Evolutionary conservation across 1,284 basidiomycete species (phyloP).

Genomic region (Trametes hirsuta): DNA sequence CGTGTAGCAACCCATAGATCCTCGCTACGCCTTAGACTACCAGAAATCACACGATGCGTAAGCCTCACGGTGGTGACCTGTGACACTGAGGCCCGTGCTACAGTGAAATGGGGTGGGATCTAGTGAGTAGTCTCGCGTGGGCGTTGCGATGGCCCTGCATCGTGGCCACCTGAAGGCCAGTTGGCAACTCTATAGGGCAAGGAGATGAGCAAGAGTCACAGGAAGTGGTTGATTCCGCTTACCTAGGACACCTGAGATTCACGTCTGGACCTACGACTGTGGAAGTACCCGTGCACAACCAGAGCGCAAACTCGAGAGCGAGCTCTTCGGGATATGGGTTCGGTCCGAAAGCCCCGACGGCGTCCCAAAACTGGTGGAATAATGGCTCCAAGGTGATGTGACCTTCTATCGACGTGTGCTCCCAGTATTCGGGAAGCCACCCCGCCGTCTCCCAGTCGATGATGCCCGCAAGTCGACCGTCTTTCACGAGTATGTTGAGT

Average conservation of each 20-base stretch:
- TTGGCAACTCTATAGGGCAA: not conserved
- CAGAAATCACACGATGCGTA: no score
- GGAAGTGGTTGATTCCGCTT: not conserved
- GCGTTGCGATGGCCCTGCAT: no score
- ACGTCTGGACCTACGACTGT: not conserved
- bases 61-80: no score
- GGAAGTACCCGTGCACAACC: not conserved
- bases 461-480: conserved; percentile 21
- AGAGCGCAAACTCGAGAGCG: conserved; percentile 5
- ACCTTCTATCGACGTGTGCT: conserved; percentile 12
- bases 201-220: no score
- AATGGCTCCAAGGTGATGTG: not conserved
- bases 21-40: no score
- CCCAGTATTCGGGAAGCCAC: conserved; percentile 32
- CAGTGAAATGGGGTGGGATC: no score
- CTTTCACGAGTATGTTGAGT: conserved; percentile 23
- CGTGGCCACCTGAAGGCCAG: no score
- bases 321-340: conserved; percentile 5
- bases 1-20: no score
- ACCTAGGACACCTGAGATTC: not conserved
- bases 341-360: conserved; percentile 1
- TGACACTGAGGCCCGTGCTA: no score
- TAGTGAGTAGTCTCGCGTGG: no score
- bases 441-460: conserved; percentile 30
- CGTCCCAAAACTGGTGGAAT: conserved; percentile 9